A percentile compares a stretch with the other conserved stretches of the same genome.
phyloP scores from a whole-genome alignment of 139 green algal genomes.

The Haematococcus lacustris region DNA sequence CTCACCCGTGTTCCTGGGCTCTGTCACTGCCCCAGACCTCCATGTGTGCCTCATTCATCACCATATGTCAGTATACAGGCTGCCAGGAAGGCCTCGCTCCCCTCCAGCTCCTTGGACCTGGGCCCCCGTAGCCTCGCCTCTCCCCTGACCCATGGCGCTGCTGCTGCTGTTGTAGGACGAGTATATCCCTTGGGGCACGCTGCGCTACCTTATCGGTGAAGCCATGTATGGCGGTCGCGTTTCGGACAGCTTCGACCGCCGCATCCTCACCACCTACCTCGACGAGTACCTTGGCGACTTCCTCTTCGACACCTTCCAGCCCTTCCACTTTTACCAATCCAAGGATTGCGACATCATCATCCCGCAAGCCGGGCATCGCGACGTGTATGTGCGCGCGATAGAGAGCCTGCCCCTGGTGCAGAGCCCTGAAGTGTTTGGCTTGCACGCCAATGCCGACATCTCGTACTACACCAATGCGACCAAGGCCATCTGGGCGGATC shows the following conservation, averaged over 20 bases:
- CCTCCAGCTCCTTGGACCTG: too few relatives aligned
- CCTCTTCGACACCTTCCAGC: slow-evolving; percentile 81
- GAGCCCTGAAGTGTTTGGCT: slow-evolving; percentile 68
- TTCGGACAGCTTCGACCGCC: slow-evolving; percentile 71
- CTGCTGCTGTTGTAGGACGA: slow-evolving; percentile 32
- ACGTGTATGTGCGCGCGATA: slow-evolving; percentile 57
- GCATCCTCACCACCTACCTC: slow-evolving; percentile 81
- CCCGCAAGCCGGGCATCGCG: slow-evolving; percentile 21
- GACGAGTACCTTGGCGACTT: slow-evolving; percentile 91
- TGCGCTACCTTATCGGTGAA: slow-evolving; percentile 88
- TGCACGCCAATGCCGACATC: slow-evolving; percentile 86
- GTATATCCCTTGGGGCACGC: slow-evolving; percentile 71
- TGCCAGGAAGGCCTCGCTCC: too few relatives aligned
- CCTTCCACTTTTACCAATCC: slow-evolving; percentile 58
- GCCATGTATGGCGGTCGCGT: slow-evolving; percentile 73
- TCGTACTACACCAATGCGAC: slow-evolving; percentile 76
- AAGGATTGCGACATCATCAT: slow-evolving; percentile 36
- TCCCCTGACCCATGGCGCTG: too few relatives aligned
- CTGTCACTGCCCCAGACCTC: too few relatives aligned
- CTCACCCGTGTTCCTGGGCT: too few relatives aligned
- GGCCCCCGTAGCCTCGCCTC: too few relatives aligned
- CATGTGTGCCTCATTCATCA: too few relatives aligned
- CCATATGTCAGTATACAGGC: too few relatives aligned
- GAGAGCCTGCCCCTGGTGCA: slow-evolving; percentile 72
- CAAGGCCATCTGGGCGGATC: slow-evolving; percentile 65